Evolutionary conservation across 768 basidiomycete species (phyloP), one percentile per base, ranked within the genome.

Genomic region (Lactarius psammicola): DNA sequence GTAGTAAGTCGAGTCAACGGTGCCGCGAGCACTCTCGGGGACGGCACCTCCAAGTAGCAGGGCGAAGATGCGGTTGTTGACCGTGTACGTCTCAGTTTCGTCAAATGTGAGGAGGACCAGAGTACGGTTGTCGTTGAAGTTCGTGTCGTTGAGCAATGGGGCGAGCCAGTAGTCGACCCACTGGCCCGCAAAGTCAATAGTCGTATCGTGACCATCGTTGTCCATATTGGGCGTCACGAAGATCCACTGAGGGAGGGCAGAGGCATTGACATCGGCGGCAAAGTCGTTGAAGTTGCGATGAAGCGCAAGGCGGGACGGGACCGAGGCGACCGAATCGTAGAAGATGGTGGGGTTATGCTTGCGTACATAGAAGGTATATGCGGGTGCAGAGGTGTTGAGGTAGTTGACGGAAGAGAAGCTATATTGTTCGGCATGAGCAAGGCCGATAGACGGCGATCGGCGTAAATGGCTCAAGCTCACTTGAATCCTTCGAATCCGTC

Each of bases 71-170:
- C 73, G 75, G 72, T 87, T 87, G 71, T 82, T 82, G 56, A 76
- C 72, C 33, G 70, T 70, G 59, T 76, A 75, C 0, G 71, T 67
- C 64, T 78, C 80, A 44, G 76, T 85, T 75, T 88, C 87, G 61
- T 89, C 87, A 61, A 88, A 88, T 0, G 85, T 87, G 60, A 88
- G 69, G 9, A 87, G 69, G 70, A 88, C 82, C 60, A 89, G 76
- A 0, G 87, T 87, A 31, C 72, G 75, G 56, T 79, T 73, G 62
- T 76, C 79, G 72, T 88, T 87, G 76, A 89, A 87, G 60, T 76
- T 74, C 7, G 74, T 55, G 73, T 87, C 76, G 2, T 75, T 63
- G 44, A 89, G 80, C 13, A 87, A 71, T 2, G 86, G 83, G 15
- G 77, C 33, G 38, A 89, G 75, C 79, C 82, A 88, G 69, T 74